phyloP scores from a whole-genome alignment of 106 monocot species.

The Chionographis japonica region DNA sequence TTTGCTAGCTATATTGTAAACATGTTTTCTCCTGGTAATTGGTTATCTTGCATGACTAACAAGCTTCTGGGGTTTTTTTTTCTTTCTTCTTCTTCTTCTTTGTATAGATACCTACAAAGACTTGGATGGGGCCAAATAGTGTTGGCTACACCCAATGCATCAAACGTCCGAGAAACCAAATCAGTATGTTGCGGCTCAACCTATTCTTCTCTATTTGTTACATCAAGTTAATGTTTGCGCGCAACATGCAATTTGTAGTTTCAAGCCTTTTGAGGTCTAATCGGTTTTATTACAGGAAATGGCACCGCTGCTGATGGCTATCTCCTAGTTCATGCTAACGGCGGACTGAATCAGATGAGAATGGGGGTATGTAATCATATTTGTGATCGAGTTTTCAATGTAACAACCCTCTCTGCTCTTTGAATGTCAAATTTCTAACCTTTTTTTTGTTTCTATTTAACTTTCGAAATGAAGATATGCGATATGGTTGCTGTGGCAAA shows the following conservation, averaged over 20 bases:
- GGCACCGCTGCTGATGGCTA: constrained; percentile 44
- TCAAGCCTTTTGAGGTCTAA: not conserved
- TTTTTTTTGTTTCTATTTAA: not conserved
- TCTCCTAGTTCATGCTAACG: constrained; percentile 71
- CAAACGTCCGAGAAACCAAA: constrained; percentile 26
- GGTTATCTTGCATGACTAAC: no score
- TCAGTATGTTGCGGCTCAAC: constrained; percentile 18
- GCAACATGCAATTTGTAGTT: not conserved
- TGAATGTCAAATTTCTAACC: no score
- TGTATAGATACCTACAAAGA: constrained; percentile 31
- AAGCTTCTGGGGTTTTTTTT: no score
- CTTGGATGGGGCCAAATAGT: constrained; percentile 38
- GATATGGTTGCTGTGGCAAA: constrained; percentile 71
- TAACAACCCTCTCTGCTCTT: not conserved
- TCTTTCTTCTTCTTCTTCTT: no score
- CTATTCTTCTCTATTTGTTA: not conserved
- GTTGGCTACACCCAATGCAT: constrained; percentile 40
- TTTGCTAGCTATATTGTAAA: no score
- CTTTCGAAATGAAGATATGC: constrained; percentile 36
- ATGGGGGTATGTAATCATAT: constrained; percentile 47
- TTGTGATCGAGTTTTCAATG: no score
- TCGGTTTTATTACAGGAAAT: constrained; percentile 7
- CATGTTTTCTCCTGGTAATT: no score
- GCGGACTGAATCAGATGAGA: constrained; percentile 94
- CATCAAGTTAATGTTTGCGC: no score